phyloP scores from a whole-genome alignment of 164 flowering plant genomes.

The Chloranthus sessilifolius region DNA sequence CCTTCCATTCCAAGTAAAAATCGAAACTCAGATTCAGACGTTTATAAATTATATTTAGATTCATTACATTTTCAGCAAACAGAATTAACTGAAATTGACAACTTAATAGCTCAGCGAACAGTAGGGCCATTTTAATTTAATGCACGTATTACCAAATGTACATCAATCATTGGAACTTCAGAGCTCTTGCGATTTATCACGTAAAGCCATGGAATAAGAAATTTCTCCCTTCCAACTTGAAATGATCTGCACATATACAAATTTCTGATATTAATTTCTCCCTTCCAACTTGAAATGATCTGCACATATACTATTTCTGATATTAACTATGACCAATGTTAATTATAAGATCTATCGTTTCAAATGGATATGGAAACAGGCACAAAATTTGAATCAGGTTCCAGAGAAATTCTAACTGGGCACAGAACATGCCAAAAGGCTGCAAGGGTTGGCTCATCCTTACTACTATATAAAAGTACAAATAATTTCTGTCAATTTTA shows the following conservation, averaged over 20 bases:
- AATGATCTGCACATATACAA: constrained; percentile 74
- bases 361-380: no score
- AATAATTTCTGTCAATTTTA: no score
- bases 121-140: not conserved
- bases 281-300: constrained; percentile 95
- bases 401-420: no score
- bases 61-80: constrained; percentile 6
- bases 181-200: constrained; percentile 76
- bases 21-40: not conserved
- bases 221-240: constrained; percentile 95
- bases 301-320: no score
- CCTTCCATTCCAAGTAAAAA: constrained; percentile 5
- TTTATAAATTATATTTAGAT: not conserved
- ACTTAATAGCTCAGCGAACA: not conserved
- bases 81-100: constrained; percentile 3
- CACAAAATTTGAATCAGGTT: no score
- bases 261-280: no score
- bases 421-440: no score
- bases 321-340: no score
- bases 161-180: constrained; percentile 93
- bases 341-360: no score
- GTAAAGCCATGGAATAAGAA: constrained; percentile 83
- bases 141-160: constrained; percentile 56
- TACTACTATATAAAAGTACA: no score
- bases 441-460: no score